These are phyloP conservation scores for Helianthus annuus DNA, from an alignment of 129 eudicot species.

Conservation along the genomic window HanXRQr2.0-SUNRISE NC_035435.2:43557984-43558483, in stretches of 20 bases:
- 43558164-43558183: constrained; percentile 50
- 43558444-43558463: too few relatives aligned
- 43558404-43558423: too few relatives aligned
- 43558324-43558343: neutral
- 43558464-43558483: too few relatives aligned
- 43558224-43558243: neutral
- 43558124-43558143: constrained; percentile 34
- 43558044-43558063: constrained; percentile 12
- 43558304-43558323: neutral
- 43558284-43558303: neutral
- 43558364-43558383: neutral
- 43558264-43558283: constrained; percentile 1
- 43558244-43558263: neutral
- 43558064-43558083: constrained; percentile 3
- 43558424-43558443: too few relatives aligned
- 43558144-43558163: constrained; percentile 47
- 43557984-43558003: constrained; percentile 60
- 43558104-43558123: constrained; percentile 56
- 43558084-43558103: constrained; percentile 8
- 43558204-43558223: neutral
- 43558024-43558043: constrained; percentile 46
- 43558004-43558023: constrained; percentile 49
- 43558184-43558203: constrained; percentile 21
- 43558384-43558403: too few relatives aligned
- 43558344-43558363: neutral